Conservation (phyloP, 2,329 filamentous ascomycete genomes). For the Lasiodiplodia sp. region DNA sequence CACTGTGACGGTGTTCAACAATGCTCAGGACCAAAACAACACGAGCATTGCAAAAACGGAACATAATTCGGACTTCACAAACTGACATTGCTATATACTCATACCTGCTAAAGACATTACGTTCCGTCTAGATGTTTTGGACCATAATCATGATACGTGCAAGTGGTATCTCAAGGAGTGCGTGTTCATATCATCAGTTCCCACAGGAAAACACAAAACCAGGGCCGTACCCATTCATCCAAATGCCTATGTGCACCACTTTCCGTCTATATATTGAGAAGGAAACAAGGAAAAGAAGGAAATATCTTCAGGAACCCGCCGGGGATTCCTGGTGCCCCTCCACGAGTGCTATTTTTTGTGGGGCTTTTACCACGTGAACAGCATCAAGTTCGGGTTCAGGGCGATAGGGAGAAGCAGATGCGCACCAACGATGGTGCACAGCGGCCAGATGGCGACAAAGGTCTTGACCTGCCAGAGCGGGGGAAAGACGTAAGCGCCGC, state of each 20-base stretch:
- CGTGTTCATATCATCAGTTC: conserved; percentile 7
- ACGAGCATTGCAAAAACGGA: background rate
- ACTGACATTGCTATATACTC: conserved; percentile 7
- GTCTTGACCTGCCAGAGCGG: conserved; percentile 63
- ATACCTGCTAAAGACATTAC: conserved; percentile 8
- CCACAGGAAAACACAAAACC: background rate
- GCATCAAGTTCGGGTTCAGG: conserved; percentile 70
- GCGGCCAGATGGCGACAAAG: conserved; percentile 67
- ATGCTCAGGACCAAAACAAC: background rate
- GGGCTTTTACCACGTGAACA: conserved; percentile 63
- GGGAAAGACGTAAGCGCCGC: conserved; percentile 56
- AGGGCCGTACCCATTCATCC: conserved; percentile 14
- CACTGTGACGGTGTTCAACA: background rate
- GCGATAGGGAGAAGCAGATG: conserved; percentile 67
- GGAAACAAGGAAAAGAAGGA: background rate
- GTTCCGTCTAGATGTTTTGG: conserved; percentile 11
- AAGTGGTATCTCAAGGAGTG: conserved; percentile 21
- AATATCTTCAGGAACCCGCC: background rate
- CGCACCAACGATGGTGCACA: conserved; percentile 59
- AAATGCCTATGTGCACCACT: background rate
- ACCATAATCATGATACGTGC: background rate
- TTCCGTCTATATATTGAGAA: conserved; percentile 11
- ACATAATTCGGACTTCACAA: background rate
- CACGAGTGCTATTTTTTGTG: background rate
- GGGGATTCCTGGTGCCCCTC: background rate